phyloP scores from a whole-genome alignment of 2,329 filamentous ascomycete species.

The Cephalotrichum gorgonifer region DNA sequence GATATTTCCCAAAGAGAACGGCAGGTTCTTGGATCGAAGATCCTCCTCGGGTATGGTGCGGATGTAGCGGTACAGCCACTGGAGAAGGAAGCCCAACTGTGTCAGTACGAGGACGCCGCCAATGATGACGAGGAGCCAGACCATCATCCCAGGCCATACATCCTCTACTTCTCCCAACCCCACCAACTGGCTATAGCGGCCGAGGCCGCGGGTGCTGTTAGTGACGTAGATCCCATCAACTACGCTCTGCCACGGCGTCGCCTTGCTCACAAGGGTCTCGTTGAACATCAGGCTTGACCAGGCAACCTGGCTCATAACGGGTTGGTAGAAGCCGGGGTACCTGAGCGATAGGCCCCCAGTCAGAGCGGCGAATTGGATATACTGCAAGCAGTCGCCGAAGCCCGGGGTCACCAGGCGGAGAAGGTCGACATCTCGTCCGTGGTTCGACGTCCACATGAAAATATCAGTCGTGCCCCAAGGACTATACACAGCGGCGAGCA shows the following conservation, averaged over 20 bases:
- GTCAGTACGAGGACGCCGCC: slow-evolving; percentile 55
- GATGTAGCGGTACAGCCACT: slow-evolving; percentile 66
- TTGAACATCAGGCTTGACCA: slow-evolving; percentile 95
- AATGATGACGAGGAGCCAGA: slow-evolving; percentile 78
- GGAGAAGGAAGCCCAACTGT: slow-evolving; percentile 65
- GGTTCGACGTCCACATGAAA: slow-evolving; percentile 97
- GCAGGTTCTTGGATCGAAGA: slow-evolving; percentile 79
- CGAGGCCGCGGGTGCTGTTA: slow-evolving; percentile 69
- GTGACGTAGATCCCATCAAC: slow-evolving; percentile 80
- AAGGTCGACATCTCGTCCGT: slow-evolving; percentile 85
- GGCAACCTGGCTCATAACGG: slow-evolving; percentile 72
- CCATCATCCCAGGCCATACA: slow-evolving; percentile 88
- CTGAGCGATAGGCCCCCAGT: slow-evolving; percentile 78
- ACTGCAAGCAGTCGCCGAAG: slow-evolving; percentile 93
- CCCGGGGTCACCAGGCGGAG: slow-evolving; percentile 88
- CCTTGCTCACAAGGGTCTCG: slow-evolving; percentile 68
- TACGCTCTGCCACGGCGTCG: slow-evolving; percentile 54
- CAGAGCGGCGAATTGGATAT: slow-evolving; percentile 85
- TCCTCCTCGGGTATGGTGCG: slow-evolving; percentile 73
- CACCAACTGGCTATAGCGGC: slow-evolving; percentile 68
- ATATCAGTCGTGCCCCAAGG: slow-evolving; percentile 88
- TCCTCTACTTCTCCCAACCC: slow-evolving; percentile 69
- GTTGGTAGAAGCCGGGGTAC: slow-evolving; percentile 93
- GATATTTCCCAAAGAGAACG: slow-evolving; percentile 70
- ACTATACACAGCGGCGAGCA: slow-evolving; percentile 77